Conservation (phyloP, 768 basidiomycete species). For the Cubamyces sp. region DNA sequence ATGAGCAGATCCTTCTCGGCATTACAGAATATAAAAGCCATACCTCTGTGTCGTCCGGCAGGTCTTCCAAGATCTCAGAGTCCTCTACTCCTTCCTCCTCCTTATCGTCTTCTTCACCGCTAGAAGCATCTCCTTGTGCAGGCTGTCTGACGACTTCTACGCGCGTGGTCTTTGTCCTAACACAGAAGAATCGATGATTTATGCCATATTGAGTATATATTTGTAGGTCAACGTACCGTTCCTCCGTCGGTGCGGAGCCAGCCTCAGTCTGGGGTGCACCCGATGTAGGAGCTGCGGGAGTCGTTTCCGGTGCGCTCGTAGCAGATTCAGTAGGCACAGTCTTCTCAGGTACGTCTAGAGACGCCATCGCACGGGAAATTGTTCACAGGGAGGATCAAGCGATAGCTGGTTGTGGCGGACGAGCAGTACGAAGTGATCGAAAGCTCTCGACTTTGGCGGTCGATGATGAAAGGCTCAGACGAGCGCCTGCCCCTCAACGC, state of each 20-base stretch:
- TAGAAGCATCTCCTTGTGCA: constrained; percentile 34
- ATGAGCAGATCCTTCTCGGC: background rate
- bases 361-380: background rate
- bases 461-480: constrained; percentile 3
- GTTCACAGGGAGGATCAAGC: background rate
- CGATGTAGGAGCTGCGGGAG: background rate
- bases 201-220: too few relatives aligned
- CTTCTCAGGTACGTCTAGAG: constrained; percentile 3
- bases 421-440: background rate
- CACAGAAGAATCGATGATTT: background rate
- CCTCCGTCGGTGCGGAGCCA: background rate
- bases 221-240: constrained; percentile 1
- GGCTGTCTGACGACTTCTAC: constrained; percentile 38
- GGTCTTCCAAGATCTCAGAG: constrained; percentile 62
- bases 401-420: background rate
- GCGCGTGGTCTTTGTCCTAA: constrained; percentile 31
- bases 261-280: background rate
- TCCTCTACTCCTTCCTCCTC: constrained; percentile 44
- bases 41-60: constrained; percentile 87
- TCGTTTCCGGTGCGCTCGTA: background rate
- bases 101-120: constrained; percentile 58
- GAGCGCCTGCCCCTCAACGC: constrained; percentile 11
- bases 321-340: background rate
- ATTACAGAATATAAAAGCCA: constrained; percentile 30
- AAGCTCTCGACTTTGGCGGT: constrained; percentile 5